These are phyloP conservation scores for Umbelopsis isabellina DNA, from an alignment of 192 early-diverging fungal species.

Conservation along the genomic window DNA sequence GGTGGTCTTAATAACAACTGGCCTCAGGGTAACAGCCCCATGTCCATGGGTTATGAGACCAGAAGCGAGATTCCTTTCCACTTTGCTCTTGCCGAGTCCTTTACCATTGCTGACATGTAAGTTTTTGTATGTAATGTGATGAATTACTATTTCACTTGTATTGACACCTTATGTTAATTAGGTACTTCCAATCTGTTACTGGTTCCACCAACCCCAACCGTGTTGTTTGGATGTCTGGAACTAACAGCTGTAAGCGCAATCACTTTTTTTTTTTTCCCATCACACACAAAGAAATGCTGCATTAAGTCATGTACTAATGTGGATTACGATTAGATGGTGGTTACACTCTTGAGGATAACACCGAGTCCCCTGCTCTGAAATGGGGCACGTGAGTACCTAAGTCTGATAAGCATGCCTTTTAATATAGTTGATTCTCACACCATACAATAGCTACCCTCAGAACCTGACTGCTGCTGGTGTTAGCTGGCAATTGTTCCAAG, in stretches of 20 bases:
- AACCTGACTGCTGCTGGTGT: slow-evolving; percentile 27
- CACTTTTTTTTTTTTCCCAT: too few relatives aligned
- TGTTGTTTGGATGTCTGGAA: slow-evolving; percentile 32
- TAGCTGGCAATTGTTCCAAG: slow-evolving; percentile 27
- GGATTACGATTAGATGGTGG: neutral
- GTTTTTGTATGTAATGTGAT: neutral
- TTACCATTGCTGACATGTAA: slow-evolving; percentile 35
- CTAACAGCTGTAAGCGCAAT: slow-evolving; percentile 3
- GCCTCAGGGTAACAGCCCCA: slow-evolving; percentile 26
- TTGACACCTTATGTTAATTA: neutral
- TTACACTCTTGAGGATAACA: slow-evolving; percentile 32
- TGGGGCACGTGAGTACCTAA: slow-evolving; percentile 15
- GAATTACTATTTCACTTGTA: neutral
- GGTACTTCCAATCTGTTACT: slow-evolving; percentile 31
- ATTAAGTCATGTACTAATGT: neutral
- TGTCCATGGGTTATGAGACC: slow-evolving; percentile 30
- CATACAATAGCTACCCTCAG: slow-evolving; percentile 16
- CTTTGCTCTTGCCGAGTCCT: slow-evolving; percentile 26
- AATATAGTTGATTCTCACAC: neutral
- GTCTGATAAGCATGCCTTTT: neutral
- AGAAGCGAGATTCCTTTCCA: slow-evolving; percentile 27
- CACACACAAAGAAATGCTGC: neutral
- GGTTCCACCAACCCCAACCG: slow-evolving; percentile 34
- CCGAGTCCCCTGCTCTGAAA: slow-evolving; percentile 10
- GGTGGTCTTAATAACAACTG: slow-evolving; percentile 35